Base-by-base conservation (phyloP, 805 yeast genomes). In the Metschnikowia drakensbergensis region DNA sequence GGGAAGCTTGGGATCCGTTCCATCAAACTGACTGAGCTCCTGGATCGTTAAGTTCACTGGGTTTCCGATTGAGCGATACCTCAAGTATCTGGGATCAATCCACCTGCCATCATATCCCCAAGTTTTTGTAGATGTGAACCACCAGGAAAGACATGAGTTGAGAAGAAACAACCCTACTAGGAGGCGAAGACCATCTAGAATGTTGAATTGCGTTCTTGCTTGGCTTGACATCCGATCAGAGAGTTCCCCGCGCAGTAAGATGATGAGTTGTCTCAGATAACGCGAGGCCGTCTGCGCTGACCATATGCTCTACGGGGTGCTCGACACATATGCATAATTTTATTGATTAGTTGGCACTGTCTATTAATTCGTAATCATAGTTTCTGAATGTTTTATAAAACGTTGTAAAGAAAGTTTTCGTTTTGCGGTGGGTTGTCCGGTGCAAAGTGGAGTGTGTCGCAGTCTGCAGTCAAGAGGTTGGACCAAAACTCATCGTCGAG, bases 401-500 rank as follows among this genome's bases (percentile, higher is more conserved):
- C 47, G n/a, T 48, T 46, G 26, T 48, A 51, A 10, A 56, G 49
- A 7, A 54, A 49, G 36, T 51, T 53, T 5, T 46, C 58, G 17
- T 33, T 47, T 4, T 44, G 53, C 13, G 37, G 37, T 3, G 59
- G 58, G 7, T 36, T 47, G 35, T 50, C 54, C 48, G 58, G 67
- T 6, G 69, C 60, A 42, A 71, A 68, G 46, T 69, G 66, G 40
- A 69, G 57, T 44, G 62, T 61, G 54, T 70, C 68, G 13, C 68
- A 53, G 37, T 59, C 67, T 0, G 69, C 60, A 45, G 68, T 68
- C 30, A 77, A 60, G 31, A 78, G 62, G 50, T 84, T 86, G 32
- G 82, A 74, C 90, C 90, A 84, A 56, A 84, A 82, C 58, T 84
- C 90, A 58, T 84, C 90, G 49, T 80, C 81, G 32, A 83, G 62